Base-by-base conservation (phyloP, 2,329 filamentous ascomycete species). In the Alternaria rosae region DNA sequence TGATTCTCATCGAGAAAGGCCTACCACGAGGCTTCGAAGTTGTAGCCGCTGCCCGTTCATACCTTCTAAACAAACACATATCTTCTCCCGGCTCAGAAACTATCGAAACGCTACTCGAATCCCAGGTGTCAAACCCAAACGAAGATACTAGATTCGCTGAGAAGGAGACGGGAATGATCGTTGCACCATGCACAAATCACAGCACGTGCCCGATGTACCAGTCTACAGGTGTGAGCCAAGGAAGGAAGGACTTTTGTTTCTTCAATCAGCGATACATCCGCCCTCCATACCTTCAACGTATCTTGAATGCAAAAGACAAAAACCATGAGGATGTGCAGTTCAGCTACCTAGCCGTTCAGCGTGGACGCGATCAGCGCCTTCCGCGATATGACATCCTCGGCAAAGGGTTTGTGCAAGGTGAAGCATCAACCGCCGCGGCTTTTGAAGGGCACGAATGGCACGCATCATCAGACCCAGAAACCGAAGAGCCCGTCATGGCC, bases 321-420 rank as follows among this genome's bases (percentile, higher is more conserved):
- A 97, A 97, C 76, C 92, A 96, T 74, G 94, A 97, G 76, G 93
- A 98, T 73, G 86, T 97, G 13, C 87, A 93, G 71, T 99, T 94
- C 80, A 96, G 92, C 76, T 99, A 97, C 77, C 76, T 99, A 13
- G 91, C 91, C 4, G 86, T 98, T 17, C 92, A 92, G 74, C 89
- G 94, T 20, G 95, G 95, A 7, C 84, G 88, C 11, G 84, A 90
- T 72, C 80, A 85, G 5, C 85, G 88, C 10, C 69, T 74, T 7
- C 63, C 75, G 0, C 44, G 76, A 20, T 66, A 77, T 66, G 75
- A 80, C 57, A 63, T 75, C 26, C 54, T 73, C 47, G 73, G 73
- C 28, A 72, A 70, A 6, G 74, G 77, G 13, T 72, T 77, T 5
- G 50, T 72, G 6, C 86, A 91, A 64, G 87, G 87, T 43, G 78